These are phyloP conservation scores for Bertia moriformis DNA, from an alignment of 2,329 filamentous ascomycete species.

Conservation along the genomic window DNA sequence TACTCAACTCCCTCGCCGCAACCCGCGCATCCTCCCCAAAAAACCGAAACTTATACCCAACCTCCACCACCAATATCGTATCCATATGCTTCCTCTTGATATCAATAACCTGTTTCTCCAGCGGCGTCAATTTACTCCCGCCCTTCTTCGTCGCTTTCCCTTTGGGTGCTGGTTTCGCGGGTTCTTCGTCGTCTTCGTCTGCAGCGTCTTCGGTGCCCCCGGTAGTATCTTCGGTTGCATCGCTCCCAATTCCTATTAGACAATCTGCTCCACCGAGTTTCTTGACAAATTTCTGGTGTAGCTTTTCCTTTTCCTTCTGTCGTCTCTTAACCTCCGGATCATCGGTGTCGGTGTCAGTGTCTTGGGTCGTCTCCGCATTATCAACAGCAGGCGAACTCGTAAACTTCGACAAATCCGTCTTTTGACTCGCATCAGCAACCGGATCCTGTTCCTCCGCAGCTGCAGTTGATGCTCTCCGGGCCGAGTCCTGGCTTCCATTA, in stretches of 20 bases:
- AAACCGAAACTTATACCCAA: slow-evolving; percentile 65
- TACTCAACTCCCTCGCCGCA: slow-evolving; percentile 55
- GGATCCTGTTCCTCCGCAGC: too few species aligned
- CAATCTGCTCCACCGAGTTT: background rate
- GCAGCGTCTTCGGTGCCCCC: slow-evolving; percentile 27
- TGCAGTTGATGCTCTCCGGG: too few species aligned
- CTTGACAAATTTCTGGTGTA: background rate
- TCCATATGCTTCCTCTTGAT: slow-evolving; percentile 58
- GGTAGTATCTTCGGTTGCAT: background rate
- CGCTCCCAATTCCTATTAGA: background rate
- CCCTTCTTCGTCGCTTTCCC: slow-evolving; percentile 22
- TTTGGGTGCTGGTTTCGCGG: slow-evolving; percentile 20
- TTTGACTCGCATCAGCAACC: too few species aligned
- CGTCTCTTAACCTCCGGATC: background rate
- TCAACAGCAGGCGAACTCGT: background rate
- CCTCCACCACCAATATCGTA: slow-evolving; percentile 56
- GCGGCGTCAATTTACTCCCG: slow-evolving; percentile 46
- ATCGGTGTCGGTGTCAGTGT: background rate
- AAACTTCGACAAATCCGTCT: background rate
- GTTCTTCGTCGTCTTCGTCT: slow-evolving; percentile 23
- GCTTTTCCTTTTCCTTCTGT: background rate
- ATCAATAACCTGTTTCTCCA: slow-evolving; percentile 60
- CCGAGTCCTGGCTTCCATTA: too few species aligned
- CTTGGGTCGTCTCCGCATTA: background rate
- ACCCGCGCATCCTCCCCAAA: slow-evolving; percentile 62